Evolutionary conservation across 257 asterid species (phyloP), one percentile per base, ranked within the genome.

Genomic region (Orobanche coerulescens): DNA sequence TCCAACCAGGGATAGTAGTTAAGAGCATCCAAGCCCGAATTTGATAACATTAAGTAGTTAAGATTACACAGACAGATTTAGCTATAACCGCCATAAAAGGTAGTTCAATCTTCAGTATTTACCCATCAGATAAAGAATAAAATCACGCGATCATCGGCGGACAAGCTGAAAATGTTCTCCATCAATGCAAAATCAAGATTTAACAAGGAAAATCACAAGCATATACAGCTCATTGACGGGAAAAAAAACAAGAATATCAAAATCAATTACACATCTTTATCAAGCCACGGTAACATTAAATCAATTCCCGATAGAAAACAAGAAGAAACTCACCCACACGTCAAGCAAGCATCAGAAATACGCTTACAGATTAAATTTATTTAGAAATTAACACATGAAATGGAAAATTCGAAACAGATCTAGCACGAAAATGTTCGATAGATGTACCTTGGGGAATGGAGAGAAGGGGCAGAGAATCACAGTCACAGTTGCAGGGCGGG

Each of bases 401-500:
- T 49, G 34, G 42, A 53, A 28, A 71, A 58, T 62, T 74, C 75
- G 53, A 34, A 40, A n/a, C 78, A 62, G 85, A 66, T 71, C 80
- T 40, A 58, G 67, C 28, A 47, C 2, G 50, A 4, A 58, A 59
- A 28, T 14, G 12, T 28, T 12, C 12, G 19, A 24, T 6, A 54
- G 1, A 39, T 11, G 16, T 65, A 82, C 95, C 94, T 74, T 67
- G 75, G 37, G 94, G 94, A 65, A 87, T 84, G 52, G 84, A 65
- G 34, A 86, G 82, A 55, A 82, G 82, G 26, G 95, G 84, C 26
- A 78, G 76, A 22, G 86, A 71, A 76, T 81, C 82, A 66, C 97
- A 86, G 50, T 90, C 97, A 31, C 97, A 90, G 48, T 74, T 78
- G 50, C 97, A 90, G 33, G 84, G 70, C 44, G 94, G 86, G 65